A percentile compares a stretch with the other conserved stretches of the same genome.
Conservation (phyloP, 805 yeast genomes). For the Candida lessepsii region DNA sequence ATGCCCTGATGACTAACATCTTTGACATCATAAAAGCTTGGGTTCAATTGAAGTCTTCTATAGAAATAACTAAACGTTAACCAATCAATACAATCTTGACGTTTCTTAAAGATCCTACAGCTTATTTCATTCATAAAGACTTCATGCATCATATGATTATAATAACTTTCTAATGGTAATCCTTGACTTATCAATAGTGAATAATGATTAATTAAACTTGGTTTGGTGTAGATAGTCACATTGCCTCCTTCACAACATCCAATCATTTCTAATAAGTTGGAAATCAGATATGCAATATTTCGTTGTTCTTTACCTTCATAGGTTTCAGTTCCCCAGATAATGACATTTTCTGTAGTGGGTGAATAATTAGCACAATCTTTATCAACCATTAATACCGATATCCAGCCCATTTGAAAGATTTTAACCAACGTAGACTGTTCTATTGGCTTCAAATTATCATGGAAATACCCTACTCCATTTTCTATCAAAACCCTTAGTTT, state of each 20-base stretch:
- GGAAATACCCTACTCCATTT: constrained; percentile 64
- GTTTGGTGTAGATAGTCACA: constrained; percentile 54
- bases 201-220: constrained; percentile 59
- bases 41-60: constrained; percentile 76
- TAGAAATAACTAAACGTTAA: constrained; percentile 80
- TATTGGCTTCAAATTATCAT: constrained; percentile 51
- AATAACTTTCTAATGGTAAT: constrained; percentile 79
- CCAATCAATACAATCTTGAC: constrained; percentile 92
- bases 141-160: constrained; percentile 61
- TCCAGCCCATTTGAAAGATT: constrained; percentile 48
- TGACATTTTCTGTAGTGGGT: constrained; percentile 55
- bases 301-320: constrained; percentile 76
- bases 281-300: constrained; percentile 64
- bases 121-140: constrained; percentile 72
- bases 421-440: constrained; percentile 59
- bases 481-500: constrained; percentile 42
- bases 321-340: constrained; percentile 68
- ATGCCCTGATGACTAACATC: constrained; percentile 65
- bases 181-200: constrained; percentile 70
- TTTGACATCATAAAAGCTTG: constrained; percentile 81
- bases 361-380: constrained; percentile 49
- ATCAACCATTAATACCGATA: constrained; percentile 60
- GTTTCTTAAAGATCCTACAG: constrained; percentile 55
- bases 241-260: constrained; percentile 40
- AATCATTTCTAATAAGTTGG: constrained; percentile 65